Percentiles rank a stretch among this genome's conserved stretches.
Conservation (phyloP, 306 rosid species). For the Biancaea sappan region DNA sequence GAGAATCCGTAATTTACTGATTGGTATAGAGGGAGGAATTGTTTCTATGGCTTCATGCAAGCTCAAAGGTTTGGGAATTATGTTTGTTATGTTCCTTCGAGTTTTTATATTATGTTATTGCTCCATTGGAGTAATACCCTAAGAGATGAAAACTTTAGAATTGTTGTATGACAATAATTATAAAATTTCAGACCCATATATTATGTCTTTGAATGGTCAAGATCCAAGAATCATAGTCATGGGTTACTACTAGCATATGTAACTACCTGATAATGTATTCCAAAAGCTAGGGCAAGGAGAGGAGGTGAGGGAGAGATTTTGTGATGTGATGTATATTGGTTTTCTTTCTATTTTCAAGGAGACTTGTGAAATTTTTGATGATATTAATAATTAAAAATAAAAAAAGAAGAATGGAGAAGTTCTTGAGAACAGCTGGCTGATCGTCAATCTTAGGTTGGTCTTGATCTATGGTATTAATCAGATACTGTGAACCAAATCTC, state of each 20-base stretch:
- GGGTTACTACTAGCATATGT: background rate
- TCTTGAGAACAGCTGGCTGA: too few species aligned
- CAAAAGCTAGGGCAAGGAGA: background rate
- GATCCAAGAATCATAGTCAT: constrained; percentile 1
- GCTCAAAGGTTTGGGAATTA: background rate
- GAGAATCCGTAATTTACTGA: background rate
- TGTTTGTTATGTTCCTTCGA: background rate
- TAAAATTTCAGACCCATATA: background rate
- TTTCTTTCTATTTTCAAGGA: background rate
- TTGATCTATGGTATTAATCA: too few species aligned
- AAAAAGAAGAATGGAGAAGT: too few species aligned
- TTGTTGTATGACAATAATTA: background rate
- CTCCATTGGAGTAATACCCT: background rate
- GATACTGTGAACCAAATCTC: too few species aligned
- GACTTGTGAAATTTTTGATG: background rate
- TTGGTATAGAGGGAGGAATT: background rate
- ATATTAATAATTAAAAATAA: background rate
- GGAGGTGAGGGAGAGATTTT: background rate
- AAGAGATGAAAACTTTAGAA: background rate
- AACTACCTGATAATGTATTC: background rate
- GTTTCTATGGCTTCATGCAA: background rate
- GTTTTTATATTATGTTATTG: background rate
- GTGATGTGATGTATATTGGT: background rate
- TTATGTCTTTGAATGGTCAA: background rate
- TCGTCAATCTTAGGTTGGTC: too few species aligned